These are phyloP conservation scores for Epichloe gansuensis DNA, from an alignment of 2,329 filamentous ascomycete species.

Conservation along the genomic window DNA sequence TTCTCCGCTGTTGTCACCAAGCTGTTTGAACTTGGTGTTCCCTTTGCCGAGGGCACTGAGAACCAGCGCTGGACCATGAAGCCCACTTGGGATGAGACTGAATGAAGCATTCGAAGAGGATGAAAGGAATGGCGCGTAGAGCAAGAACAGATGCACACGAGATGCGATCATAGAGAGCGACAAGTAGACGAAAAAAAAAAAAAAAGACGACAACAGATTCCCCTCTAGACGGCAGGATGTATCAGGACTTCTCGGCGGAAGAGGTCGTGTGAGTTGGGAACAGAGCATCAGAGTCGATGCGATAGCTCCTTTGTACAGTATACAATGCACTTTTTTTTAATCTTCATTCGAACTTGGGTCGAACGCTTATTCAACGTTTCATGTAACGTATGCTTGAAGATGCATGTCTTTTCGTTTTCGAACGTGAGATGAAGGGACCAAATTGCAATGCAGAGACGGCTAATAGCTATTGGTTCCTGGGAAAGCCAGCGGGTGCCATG, in stretches of 20 bases:
- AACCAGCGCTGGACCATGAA: constrained; percentile 52
- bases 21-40: constrained; percentile 90
- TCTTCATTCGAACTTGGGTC: not conserved
- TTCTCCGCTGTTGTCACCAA: constrained; percentile 68
- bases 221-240: not conserved
- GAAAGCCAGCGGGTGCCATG: no score
- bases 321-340: not conserved
- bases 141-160: not conserved
- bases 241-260: not conserved
- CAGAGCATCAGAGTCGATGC: not conserved
- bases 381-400: not conserved
- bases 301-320: not conserved
- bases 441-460: not conserved
- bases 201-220: not conserved
- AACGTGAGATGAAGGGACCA: not conserved
- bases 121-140: not conserved
- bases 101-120: constrained; percentile 7
- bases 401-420: not conserved
- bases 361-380: no score
- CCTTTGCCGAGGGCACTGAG: constrained; percentile 57
- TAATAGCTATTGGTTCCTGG: not conserved
- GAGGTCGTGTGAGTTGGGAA: not conserved
- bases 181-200: not conserved
- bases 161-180: not conserved
- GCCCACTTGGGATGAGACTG: constrained; percentile 28